Conservation (phyloP, 192 early-diverging fungal species). For the Coemansia sp. region DNA sequence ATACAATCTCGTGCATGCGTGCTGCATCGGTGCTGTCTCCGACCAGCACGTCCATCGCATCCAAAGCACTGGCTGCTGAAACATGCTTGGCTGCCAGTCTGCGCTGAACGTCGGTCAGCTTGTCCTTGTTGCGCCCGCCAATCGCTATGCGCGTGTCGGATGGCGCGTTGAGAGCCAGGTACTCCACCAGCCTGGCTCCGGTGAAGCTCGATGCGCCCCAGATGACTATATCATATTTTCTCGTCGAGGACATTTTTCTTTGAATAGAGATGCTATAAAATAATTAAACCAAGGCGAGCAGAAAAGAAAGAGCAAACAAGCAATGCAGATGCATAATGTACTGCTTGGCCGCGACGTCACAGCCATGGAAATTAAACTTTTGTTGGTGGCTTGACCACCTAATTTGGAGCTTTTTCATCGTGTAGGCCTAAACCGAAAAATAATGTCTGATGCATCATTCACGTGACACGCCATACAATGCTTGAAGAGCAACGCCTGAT, state of each 20-base stretch:
- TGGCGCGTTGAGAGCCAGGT: conserved; percentile 56
- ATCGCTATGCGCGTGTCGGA: conserved; percentile 67
- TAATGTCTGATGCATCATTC: too few relatives aligned
- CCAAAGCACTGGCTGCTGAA: conserved; percentile 1
- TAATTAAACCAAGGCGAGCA: too few relatives aligned
- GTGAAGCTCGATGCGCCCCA: conserved; percentile 86
- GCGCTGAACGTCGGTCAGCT: conserved; percentile 62
- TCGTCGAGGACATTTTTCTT: neutral
- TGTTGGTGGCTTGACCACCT: too few relatives aligned
- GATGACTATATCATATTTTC: conserved; percentile 1
- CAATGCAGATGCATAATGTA: too few relatives aligned
- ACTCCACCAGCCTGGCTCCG: conserved; percentile 69
- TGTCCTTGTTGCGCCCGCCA: conserved; percentile 69
- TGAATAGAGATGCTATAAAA: too few relatives aligned
- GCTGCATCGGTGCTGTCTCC: conserved; percentile 66
- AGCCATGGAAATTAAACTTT: too few relatives aligned
- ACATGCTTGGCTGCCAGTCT: conserved; percentile 59
- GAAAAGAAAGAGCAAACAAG: neutral
- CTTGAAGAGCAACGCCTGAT: too few relatives aligned
- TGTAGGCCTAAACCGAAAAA: too few relatives aligned
- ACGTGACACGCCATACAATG: too few relatives aligned
- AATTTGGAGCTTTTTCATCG: too few relatives aligned
- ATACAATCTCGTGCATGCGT: conserved; percentile 62
- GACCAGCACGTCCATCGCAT: conserved; percentile 60
- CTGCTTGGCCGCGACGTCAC: too few relatives aligned